These are phyloP conservation scores for Fusarium mundagurra DNA, from an alignment of 2,329 filamentous ascomycete genomes.

Conservation along the genomic window DNA sequence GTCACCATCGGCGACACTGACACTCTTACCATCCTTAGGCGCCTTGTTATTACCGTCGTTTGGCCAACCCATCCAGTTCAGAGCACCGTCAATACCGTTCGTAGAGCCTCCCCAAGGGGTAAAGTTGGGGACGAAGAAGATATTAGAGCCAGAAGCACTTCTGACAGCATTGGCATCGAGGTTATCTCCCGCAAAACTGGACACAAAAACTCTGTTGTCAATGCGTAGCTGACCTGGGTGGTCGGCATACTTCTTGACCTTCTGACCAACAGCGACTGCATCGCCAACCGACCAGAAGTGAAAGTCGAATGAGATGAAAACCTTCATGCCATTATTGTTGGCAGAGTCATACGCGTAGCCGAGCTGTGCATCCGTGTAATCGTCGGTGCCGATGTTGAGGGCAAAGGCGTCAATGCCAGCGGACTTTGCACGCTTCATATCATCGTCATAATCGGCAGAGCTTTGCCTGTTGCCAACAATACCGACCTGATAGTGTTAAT, in stretches of 20 bases:
- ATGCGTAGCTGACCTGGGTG: conserved; percentile 59
- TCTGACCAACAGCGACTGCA: conserved; percentile 53
- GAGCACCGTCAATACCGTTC: conserved; percentile 55
- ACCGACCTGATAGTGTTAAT: conserved; percentile 49
- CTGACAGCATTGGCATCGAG: conserved; percentile 55
- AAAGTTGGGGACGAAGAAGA: conserved; percentile 63
- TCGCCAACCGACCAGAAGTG: conserved; percentile 56
- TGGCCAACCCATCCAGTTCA: conserved; percentile 60
- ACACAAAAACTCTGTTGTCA: conserved; percentile 61
- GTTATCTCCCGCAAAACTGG: conserved; percentile 62
- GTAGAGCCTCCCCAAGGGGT: conserved; percentile 52
- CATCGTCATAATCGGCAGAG: conserved; percentile 56
- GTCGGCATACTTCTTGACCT: conserved; percentile 56
- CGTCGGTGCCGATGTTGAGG: conserved; percentile 59
- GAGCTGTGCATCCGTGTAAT: conserved; percentile 57
- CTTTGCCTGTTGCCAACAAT: conserved; percentile 55
- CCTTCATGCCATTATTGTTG: conserved; percentile 58
- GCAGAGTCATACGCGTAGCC: conserved; percentile 60
- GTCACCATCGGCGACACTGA: conserved; percentile 55
- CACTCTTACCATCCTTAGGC: conserved; percentile 49
- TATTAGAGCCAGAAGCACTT: conserved; percentile 53
- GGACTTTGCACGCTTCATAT: conserved; percentile 57
- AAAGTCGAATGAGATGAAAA: conserved; percentile 68
- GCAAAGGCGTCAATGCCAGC: conserved; percentile 60
- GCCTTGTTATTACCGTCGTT: conserved; percentile 60